phyloP scores from a whole-genome alignment of 768 basidiomycete genomes.

The Butyriboletus loyo region DNA sequence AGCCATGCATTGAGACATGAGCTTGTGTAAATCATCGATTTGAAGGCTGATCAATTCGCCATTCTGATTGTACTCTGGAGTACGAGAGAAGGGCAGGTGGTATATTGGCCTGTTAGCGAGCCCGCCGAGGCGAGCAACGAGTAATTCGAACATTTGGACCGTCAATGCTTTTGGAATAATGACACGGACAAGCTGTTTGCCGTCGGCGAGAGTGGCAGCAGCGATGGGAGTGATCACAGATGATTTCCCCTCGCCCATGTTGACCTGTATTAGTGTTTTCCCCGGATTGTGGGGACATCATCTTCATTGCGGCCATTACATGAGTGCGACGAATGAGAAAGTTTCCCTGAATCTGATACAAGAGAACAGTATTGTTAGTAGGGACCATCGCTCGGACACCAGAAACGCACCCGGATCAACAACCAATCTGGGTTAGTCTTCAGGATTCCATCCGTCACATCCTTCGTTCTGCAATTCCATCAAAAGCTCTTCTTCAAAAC shows the following conservation, averaged over 20 bases:
- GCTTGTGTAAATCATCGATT: slow-evolving; percentile 20
- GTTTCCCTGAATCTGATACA: slow-evolving; percentile 36
- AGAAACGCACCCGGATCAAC: slow-evolving; percentile 35
- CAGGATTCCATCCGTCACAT: slow-evolving; percentile 12
- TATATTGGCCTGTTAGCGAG: slow-evolving; percentile 45
- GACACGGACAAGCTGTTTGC: slow-evolving; percentile 40
- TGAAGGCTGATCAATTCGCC: background rate
- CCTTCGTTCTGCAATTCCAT: slow-evolving; percentile 20
- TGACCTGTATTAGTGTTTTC: slow-evolving; percentile 44
- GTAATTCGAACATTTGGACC: slow-evolving; percentile 43
- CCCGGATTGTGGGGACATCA: slow-evolving; percentile 38
- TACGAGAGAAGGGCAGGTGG: slow-evolving; percentile 46
- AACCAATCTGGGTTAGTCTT: slow-evolving; percentile 38
- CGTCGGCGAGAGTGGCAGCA: slow-evolving; percentile 39
- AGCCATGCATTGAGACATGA: slow-evolving; percentile 37
- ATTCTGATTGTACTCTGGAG: slow-evolving; percentile 15
- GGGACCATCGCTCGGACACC: accelerated
- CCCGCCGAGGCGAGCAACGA: slow-evolving; percentile 38
- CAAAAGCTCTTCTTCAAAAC: too few relatives aligned
- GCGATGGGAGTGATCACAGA: slow-evolving; percentile 44
- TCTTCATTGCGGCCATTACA: slow-evolving; percentile 35
- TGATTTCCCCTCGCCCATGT: slow-evolving; percentile 56
- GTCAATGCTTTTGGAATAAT: slow-evolving; percentile 43
- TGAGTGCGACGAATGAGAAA: slow-evolving; percentile 31
- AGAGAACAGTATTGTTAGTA: background rate